Evolutionary conservation across 2,329 filamentous ascomycete species (phyloP), one percentile per base, ranked within the genome.

Genomic region (Diaporthe sp.): DNA sequence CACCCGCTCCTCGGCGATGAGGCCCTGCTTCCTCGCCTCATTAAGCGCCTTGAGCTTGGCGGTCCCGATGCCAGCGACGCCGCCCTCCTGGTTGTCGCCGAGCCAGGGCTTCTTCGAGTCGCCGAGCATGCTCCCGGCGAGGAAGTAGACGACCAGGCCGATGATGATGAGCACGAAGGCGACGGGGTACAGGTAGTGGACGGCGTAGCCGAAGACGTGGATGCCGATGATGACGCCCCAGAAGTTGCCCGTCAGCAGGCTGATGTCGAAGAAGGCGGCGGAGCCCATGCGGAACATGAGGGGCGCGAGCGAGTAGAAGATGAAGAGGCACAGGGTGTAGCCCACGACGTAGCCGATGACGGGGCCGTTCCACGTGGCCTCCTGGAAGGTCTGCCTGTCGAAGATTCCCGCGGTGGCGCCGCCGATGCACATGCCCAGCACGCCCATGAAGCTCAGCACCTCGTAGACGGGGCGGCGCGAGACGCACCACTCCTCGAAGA

Each of bases 241-340:
- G 87, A 98, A 98, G 86, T 98, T 98, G 80, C 93, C 95, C 2
- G 97, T 98, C 76, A 99, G 88, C 78, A 99, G 88, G 10, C 94
- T 96, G 81, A 98, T 98, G 85, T 99, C 98, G 88, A 98, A 97
- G 86, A 99, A 98, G 28, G 96, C 96, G 3, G 97, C 97, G 22
- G 92, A 94, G 39, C 94, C 94, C 87, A 98, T 94, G 78, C 97
- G 94, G 85, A 98, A 93, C 77, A 99, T 89, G 73, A 98, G 86
- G 0, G 97, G 97, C 0, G 94, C 95, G 4, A 97, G 88, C 10
- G 92, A 92, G 87, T 99, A 99, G 86, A 99, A 99, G 76, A 97
- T 86, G 72, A 90, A 88, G 31, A 99, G 89, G 76, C 93, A 92
- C 25, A 98, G 85, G 0, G 97, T 98, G 85, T 96, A 99, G 0